A percentile compares a stretch with the other conserved stretches of the same genome.
Conservation (phyloP, 2,329 filamentous ascomycete genomes). For the Ascochyta fabae region DNA sequence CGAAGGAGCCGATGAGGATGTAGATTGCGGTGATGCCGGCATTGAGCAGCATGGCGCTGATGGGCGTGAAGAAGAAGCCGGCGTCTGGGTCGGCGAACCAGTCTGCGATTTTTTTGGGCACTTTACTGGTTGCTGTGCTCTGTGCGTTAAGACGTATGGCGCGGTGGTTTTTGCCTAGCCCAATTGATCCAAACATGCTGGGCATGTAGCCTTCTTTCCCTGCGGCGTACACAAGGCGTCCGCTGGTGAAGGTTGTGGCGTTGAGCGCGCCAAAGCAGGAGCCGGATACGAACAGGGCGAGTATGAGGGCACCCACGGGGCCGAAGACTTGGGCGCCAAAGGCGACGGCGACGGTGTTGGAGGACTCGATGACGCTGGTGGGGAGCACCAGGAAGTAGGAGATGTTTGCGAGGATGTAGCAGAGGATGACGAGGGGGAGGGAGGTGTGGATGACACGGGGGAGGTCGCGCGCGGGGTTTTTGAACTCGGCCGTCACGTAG, state of each 20-base stretch:
- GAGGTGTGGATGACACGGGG: constrained; percentile 95
- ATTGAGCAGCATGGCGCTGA: constrained; percentile 89
- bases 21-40: constrained; percentile 74
- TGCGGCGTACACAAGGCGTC: constrained; percentile 89
- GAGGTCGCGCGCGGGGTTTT: constrained; percentile 86
- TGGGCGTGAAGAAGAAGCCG: constrained; percentile 90
- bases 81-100: constrained; percentile 67
- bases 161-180: constrained; percentile 61
- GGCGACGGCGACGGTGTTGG: constrained; percentile 94
- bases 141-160: constrained; percentile 41
- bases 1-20: constrained; percentile 86
- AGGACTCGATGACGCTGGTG: constrained; percentile 76
- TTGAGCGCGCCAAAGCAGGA: constrained; percentile 96
- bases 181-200: constrained; percentile 80
- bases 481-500: constrained; percentile 96
- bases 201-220: constrained; percentile 96
- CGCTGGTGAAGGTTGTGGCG: constrained; percentile 90
- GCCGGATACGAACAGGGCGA: constrained; percentile 87
- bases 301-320: constrained; percentile 76
- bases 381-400: constrained; percentile 95
- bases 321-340: constrained; percentile 94
- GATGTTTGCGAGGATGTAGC: constrained; percentile 89
- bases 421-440: constrained; percentile 90
- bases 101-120: constrained; percentile 32
- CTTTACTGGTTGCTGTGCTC: constrained; percentile 28